Percentiles rank a stretch among this genome's conserved stretches.
phyloP scores from a whole-genome alignment of 129 eudicot species.

The Heracleum sosnowskyi region DNA sequence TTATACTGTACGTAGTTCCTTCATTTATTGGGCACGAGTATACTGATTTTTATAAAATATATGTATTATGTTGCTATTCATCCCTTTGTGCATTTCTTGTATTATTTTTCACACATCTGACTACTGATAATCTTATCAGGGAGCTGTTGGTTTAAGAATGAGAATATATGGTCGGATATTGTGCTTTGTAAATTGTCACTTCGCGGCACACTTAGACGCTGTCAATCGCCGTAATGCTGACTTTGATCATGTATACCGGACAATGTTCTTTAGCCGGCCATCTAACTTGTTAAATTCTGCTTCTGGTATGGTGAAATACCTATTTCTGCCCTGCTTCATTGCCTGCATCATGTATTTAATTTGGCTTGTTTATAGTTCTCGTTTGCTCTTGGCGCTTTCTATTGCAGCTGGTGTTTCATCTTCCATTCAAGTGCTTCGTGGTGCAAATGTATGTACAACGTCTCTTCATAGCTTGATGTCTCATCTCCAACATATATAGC shows the following conservation, averaged over 20 bases:
- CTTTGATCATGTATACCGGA: conserved; percentile 91
- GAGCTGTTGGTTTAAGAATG: conserved; percentile 96
- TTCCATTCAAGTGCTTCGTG: conserved; percentile 48
- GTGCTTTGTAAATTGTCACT: conserved; percentile 95
- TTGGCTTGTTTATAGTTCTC: conserved; percentile 40
- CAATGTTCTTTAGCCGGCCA: conserved; percentile 70
- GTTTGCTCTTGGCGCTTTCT: conserved; percentile 45
- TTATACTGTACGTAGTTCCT: background rate
- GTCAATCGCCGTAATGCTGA: conserved; percentile 86
- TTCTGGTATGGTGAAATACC: conserved; percentile 58
- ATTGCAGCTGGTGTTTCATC: conserved; percentile 78
- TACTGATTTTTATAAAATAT: background rate
- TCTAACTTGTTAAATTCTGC: conserved; percentile 47
- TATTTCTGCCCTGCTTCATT: conserved; percentile 53
- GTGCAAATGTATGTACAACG: conserved; percentile 59
- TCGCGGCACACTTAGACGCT: conserved; percentile 94
- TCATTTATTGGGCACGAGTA: background rate
- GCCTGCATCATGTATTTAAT: conserved; percentile 45
- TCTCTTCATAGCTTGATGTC: background rate
- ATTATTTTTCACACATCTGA: conserved; percentile 14
- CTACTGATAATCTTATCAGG: conserved; percentile 40
- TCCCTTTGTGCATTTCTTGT: background rate
- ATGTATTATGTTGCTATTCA: background rate
- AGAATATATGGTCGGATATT: conserved; percentile 62
- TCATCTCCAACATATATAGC: conserved; percentile 22